These are phyloP conservation scores for Talaromyces amestolkiae DNA, from an alignment of 2,329 filamentous ascomycete genomes.

Conservation along the genomic window DNA sequence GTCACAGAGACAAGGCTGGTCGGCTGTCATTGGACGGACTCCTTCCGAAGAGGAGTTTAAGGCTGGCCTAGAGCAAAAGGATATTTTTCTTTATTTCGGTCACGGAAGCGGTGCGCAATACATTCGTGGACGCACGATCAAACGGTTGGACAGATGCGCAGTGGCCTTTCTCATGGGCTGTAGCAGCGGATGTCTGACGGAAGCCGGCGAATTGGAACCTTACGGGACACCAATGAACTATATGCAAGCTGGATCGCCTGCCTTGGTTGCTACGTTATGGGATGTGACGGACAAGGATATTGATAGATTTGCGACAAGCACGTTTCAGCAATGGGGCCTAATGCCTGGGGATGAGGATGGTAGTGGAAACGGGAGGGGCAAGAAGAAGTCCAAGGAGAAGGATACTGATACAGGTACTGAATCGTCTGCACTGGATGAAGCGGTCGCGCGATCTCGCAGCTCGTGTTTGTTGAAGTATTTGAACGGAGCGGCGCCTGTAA, in stretches of 20 bases:
- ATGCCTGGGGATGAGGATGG: constrained; percentile 44
- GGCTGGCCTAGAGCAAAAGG: constrained; percentile 60
- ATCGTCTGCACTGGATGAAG: constrained; percentile 67
- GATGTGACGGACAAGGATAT: constrained; percentile 98
- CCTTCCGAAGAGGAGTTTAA: constrained; percentile 80
- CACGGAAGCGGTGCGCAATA: constrained; percentile 95
- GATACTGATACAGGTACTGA: constrained; percentile 25
- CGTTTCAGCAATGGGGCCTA: constrained; percentile 86
- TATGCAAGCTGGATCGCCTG: constrained; percentile 80
- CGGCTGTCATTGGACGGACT: constrained; percentile 62
- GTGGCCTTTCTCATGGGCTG: constrained; percentile 92
- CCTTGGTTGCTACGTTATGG: constrained; percentile 90
- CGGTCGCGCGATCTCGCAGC: constrained; percentile 69
- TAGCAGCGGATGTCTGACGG: constrained; percentile 75
- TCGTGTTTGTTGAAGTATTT: constrained; percentile 87
- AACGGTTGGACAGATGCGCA: constrained; percentile 73
- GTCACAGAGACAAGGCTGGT: constrained; percentile 58
- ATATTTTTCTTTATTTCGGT: constrained; percentile 88
- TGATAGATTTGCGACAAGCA: constrained; percentile 78
- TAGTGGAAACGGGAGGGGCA: constrained; percentile 24
- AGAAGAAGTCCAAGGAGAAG: constrained; percentile 2
- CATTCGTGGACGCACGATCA: constrained; percentile 79
- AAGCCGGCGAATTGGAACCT: constrained; percentile 85
- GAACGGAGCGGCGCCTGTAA: constrained; percentile 87
- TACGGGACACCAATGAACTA: constrained; percentile 89